These are phyloP conservation scores for Schrenkiella parvula DNA, from an alignment of 345 rosid species.

Conservation along the genomic window DNA sequence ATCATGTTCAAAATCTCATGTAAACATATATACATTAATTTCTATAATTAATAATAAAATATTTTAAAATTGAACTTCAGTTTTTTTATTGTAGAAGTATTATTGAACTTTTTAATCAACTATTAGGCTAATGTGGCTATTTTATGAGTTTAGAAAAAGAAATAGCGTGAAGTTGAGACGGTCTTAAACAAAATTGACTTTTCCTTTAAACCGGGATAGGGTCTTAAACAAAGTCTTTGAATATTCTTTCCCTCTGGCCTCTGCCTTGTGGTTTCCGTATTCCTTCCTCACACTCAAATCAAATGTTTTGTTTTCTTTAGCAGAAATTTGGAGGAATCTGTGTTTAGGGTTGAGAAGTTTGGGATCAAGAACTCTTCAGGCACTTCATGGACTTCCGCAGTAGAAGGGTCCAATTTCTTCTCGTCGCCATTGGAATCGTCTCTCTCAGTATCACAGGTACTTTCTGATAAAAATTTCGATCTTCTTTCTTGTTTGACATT, in stretches of 20 bases:
- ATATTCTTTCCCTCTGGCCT: slow-evolving; percentile 21
- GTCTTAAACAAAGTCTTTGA: background rate
- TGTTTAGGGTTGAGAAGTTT: background rate
- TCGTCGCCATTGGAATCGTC: slow-evolving; percentile 49
- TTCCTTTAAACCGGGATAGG: background rate
- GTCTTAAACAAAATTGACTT: background rate
- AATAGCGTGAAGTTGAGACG: too few relatives aligned
- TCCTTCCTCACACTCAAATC: slow-evolving; percentile 17
- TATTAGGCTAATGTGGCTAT: too few relatives aligned
- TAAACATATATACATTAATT: too few relatives aligned
- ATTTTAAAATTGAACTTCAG: too few relatives aligned
- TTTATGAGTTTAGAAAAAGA: too few relatives aligned
- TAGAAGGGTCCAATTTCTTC: slow-evolving; percentile 45
- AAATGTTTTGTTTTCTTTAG: background rate
- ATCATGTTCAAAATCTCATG: too few relatives aligned
- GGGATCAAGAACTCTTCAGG: background rate
- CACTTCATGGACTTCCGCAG: slow-evolving; percentile 54
- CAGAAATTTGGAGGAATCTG: background rate
- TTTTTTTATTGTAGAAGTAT: too few relatives aligned
- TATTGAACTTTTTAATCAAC: too few relatives aligned
- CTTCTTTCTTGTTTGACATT: background rate
- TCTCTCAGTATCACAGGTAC: slow-evolving; percentile 73
- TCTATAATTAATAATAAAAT: too few relatives aligned
- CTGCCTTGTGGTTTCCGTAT: slow-evolving; percentile 7
- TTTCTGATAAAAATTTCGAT: background rate